Base-by-base conservation (phyloP, 306 rosid genomes). In the Gastrolobium bilobum region DNA sequence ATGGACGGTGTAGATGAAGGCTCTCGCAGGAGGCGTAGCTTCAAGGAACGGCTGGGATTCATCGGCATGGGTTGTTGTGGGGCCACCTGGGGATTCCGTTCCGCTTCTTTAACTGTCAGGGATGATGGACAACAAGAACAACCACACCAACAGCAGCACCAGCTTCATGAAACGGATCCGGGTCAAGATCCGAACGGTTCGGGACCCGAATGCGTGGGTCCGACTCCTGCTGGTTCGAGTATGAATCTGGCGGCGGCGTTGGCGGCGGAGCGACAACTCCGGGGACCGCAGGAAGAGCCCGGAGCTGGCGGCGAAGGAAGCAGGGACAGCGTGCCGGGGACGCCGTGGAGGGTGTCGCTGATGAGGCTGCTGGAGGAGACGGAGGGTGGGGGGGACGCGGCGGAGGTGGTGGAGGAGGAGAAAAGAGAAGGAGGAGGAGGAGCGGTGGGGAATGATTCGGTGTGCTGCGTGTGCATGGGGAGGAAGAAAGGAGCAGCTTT, bases 391-490 rank as follows among this genome's bases (percentile, higher is more conserved):
- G 89, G 76, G 0, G 50, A 11, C 58, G 70, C 29, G 53, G 77
- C 13, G 65, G 44, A 2, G 31, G 30, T 33, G 64, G 43, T 40
- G 75, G 68, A 10, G 34, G 65, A 10, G 82, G 74, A 9, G 44
- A 68, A 52, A 57, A 68, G 9, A 10, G 84, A 72, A 40, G 80
- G 67, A 26, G 81, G 34, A 3, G 88, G 58, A 0, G 14, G 33
- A 2, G 5, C 0, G 30, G 35, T 10, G 80, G 90, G 92, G 10
- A 87, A 35, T 73, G 94, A 91, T 87, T 73, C 80, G 44, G 87
- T 93, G 96, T 94, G 98, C 81, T 91, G 98, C 94, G 97, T 94
- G 91, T 91, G 98, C 87, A 91, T 94, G 97, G 90, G 89, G 9
- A 85, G 96, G 86, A 86, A 88, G 75, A 94, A 91, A 76, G 98